Conservation (phyloP, 1,284 basidiomycete species). For the Malassezia pachydermatis region DNA sequence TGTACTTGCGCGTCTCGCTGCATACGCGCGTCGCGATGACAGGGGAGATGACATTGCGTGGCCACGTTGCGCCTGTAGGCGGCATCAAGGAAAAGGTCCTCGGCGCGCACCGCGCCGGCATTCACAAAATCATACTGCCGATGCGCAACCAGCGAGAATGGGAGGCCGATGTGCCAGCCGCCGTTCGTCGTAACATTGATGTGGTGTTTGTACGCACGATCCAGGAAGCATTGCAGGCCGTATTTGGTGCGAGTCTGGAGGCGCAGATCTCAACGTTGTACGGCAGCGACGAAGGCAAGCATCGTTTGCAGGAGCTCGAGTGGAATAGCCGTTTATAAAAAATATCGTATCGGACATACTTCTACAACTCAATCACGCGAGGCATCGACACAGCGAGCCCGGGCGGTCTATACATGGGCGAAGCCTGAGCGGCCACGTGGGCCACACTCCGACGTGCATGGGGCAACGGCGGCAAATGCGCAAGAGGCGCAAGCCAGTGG, state of each 20-base stretch:
- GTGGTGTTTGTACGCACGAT: constrained; percentile 69
- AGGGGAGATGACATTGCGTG: constrained; percentile 43
- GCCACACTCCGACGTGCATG: background rate
- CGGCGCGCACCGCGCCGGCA: constrained; percentile 59
- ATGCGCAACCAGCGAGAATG: constrained; percentile 73
- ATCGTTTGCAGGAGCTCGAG: constrained; percentile 18
- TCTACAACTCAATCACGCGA: too few relatives aligned
- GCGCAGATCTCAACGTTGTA: constrained; percentile 10
- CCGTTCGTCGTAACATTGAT: constrained; percentile 62
- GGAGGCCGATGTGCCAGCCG: constrained; percentile 65
- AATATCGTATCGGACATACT: background rate
- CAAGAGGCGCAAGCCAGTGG: background rate
- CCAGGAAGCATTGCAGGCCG: constrained; percentile 67
- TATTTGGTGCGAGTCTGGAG: constrained; percentile 23
- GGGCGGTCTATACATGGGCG: background rate
- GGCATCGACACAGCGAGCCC: background rate
- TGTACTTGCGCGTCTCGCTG: constrained; percentile 61
- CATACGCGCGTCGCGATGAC: constrained; percentile 43
- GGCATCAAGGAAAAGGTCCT: constrained; percentile 46
- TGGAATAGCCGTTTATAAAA: constrained; percentile 12
- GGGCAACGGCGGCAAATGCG: background rate
- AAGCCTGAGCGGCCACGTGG: background rate
- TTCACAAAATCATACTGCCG: constrained; percentile 70
- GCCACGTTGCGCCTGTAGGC: constrained; percentile 42
- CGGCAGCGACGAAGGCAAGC: constrained; percentile 8